phyloP scores from a whole-genome alignment of 2,329 filamentous ascomycete genomes.

The Leptographium lundbergii region DNA sequence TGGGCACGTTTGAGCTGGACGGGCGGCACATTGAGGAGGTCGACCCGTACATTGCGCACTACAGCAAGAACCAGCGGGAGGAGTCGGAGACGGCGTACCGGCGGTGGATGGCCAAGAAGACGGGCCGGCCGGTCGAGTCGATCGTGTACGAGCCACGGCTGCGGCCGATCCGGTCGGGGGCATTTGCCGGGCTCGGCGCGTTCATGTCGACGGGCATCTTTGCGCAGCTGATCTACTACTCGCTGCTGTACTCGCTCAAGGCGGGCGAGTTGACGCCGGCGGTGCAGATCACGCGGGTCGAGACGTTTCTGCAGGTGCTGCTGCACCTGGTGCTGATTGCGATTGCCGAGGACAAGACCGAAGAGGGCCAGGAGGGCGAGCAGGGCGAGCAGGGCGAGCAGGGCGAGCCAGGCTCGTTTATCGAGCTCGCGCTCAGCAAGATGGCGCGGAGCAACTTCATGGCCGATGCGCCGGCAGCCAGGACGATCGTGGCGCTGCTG shows the following conservation, averaged over 20 bases:
- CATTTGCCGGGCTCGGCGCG: slow-evolving; percentile 61
- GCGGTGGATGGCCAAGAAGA: slow-evolving; percentile 75
- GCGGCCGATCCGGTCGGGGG: slow-evolving; percentile 59
- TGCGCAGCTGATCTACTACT: slow-evolving; percentile 79
- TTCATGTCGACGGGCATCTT: slow-evolving; percentile 83
- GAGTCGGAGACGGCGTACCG: slow-evolving; percentile 87
- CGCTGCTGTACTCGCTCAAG: slow-evolving; percentile 67
- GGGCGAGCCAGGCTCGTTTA: slow-evolving; percentile 45
- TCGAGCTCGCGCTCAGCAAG: slow-evolving; percentile 55
- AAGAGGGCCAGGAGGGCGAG: slow-evolving; percentile 14
- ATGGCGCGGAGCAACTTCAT: slow-evolving; percentile 46
- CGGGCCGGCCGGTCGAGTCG: slow-evolving; percentile 65
- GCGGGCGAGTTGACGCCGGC: slow-evolving; percentile 55
- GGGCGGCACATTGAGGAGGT: slow-evolving; percentile 75
- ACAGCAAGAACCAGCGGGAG: slow-evolving; percentile 92
- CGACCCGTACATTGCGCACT: slow-evolving; percentile 92
- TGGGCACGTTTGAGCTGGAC: slow-evolving; percentile 87
- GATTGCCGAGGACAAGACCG: slow-evolving; percentile 64
- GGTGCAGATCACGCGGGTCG: slow-evolving; percentile 70
- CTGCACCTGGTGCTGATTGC: slow-evolving; percentile 80
- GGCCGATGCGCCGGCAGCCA: slow-evolving; percentile 36
- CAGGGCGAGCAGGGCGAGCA: background rate
- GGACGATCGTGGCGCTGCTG: slow-evolving; percentile 52
- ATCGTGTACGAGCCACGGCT: slow-evolving; percentile 87
- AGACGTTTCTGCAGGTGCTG: slow-evolving; percentile 84